phyloP scores from a whole-genome alignment of 2,329 filamentous ascomycete genomes.

The Leptographium radiaticola region DNA sequence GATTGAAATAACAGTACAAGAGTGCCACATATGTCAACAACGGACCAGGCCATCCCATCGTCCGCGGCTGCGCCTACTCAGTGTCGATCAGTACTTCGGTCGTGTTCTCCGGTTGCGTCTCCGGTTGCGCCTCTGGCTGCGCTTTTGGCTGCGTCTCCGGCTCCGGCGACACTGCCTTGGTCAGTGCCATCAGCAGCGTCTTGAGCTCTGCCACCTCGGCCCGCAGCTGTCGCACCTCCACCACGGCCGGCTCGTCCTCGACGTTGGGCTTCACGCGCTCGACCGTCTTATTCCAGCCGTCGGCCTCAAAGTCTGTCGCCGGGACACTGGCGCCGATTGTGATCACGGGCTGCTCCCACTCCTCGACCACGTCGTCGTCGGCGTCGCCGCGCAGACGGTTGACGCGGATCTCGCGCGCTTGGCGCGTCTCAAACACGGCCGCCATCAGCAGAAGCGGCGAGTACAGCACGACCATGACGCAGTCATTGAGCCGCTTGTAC shows the following conservation, averaged over 20 bases:
- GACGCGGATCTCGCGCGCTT: conserved; percentile 50
- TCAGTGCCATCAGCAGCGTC: conserved; percentile 23
- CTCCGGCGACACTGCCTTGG: not conserved
- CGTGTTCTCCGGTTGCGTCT: not conserved
- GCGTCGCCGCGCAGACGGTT: conserved; percentile 73
- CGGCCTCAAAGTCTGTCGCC: conserved; percentile 55
- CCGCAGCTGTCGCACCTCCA: conserved; percentile 50
- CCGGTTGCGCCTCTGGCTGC: not conserved
- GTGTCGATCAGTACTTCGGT: not conserved
- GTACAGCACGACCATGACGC: conserved; percentile 58
- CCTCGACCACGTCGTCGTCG: conserved; percentile 78
- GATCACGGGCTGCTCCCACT: conserved; percentile 76
- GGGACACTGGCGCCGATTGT: conserved; percentile 31
- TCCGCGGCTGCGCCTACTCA: not conserved
- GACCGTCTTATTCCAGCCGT: conserved; percentile 77
- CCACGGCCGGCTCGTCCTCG: conserved; percentile 60
- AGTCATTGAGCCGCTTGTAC: conserved; percentile 78
- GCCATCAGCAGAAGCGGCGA: conserved; percentile 70
- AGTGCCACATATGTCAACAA: no score
- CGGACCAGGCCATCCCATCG: no score
- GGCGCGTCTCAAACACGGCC: conserved; percentile 55
- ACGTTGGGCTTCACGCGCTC: conserved; percentile 67
- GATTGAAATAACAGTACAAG: no score
- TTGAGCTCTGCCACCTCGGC: conserved; percentile 46
- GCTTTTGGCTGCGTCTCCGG: not conserved